A percentile compares a stretch with the other conserved stretches of the same genome.
Conservation (phyloP, 495 filamentous ascomycete species). For the Margaritispora aquatica region DNA sequence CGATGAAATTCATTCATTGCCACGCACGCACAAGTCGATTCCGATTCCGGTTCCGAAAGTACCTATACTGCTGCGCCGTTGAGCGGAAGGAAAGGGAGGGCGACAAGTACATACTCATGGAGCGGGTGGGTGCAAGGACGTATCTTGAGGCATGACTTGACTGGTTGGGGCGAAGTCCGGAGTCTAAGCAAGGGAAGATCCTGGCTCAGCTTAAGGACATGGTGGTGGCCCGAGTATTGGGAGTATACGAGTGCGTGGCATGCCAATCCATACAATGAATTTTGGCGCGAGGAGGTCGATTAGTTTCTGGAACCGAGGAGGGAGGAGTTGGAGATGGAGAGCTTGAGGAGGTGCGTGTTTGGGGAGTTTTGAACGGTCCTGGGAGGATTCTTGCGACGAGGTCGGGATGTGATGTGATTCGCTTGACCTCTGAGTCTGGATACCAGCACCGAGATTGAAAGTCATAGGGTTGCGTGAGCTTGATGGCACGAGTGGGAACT, state of each 20-base stretch:
- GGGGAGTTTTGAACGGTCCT: constrained; percentile 25
- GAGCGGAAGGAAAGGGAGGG: constrained; percentile 29
- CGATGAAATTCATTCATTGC: constrained; percentile 43
- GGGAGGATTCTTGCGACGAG: too few relatives aligned
- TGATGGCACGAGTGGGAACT: too few relatives aligned
- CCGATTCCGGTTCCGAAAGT: constrained; percentile 48
- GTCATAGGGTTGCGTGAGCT: too few relatives aligned
- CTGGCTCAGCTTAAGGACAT: constrained; percentile 36
- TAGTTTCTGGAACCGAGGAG: constrained; percentile 42
- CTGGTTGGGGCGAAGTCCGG: constrained; percentile 26
- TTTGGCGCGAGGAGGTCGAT: constrained; percentile 42
- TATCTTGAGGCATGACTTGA: constrained; percentile 29
- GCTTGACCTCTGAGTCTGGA: too few relatives aligned
- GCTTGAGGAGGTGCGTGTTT: constrained; percentile 34
- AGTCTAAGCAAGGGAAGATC: constrained; percentile 37
- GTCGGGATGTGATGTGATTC: too few relatives aligned
- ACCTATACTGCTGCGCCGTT: constrained; percentile 44
- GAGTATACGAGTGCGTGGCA: constrained; percentile 41
- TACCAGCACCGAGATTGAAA: too few relatives aligned
- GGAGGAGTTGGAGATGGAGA: constrained; percentile 43
- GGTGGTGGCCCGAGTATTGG: constrained; percentile 45
- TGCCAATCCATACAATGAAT: constrained; percentile 42
- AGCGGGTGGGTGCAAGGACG: constrained; percentile 42
- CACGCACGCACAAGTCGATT: constrained; percentile 38
- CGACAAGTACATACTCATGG: constrained; percentile 44